A percentile compares a stretch with the other conserved stretches of the same genome.
Conservation (phyloP, 2,329 filamentous ascomycete species). For the Leptoxyphium fumago region DNA sequence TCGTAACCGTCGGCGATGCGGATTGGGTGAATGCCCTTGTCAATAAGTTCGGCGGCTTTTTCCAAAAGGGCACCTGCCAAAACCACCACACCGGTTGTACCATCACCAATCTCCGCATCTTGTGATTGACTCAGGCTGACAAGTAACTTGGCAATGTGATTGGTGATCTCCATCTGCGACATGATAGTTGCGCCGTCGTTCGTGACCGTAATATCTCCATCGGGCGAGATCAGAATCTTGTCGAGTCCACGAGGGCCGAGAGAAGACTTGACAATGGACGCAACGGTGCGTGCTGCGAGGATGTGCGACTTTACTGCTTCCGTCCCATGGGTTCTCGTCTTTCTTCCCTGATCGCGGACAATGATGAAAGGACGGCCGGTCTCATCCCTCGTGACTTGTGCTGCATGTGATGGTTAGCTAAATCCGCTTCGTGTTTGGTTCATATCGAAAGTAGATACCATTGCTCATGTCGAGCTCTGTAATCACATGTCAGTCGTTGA, state of each 20-base stretch:
- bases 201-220: slow-evolving; percentile 97
- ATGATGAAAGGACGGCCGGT: slow-evolving; percentile 95
- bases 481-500: slow-evolving; percentile 37
- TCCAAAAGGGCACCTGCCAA: slow-evolving; percentile 87
- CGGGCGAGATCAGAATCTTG: slow-evolving; percentile 97
- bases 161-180: slow-evolving; percentile 93
- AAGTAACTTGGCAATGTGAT: slow-evolving; percentile 92
- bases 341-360: slow-evolving; percentile 94
- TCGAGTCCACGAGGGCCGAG: slow-evolving; percentile 90
- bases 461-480: slow-evolving; percentile 72
- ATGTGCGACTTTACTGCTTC: slow-evolving; percentile 98
- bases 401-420: slow-evolving; percentile 24
- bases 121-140: slow-evolving; percentile 97
- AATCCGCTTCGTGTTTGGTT: slow-evolving; percentile 2
- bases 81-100: slow-evolving; percentile 94
- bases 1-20: slow-evolving; percentile 97
- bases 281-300: slow-evolving; percentile 85
- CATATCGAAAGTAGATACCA: slow-evolving; percentile 38
- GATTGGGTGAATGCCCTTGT: slow-evolving; percentile 99
- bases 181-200: slow-evolving; percentile 98
- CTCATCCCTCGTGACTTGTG: slow-evolving; percentile 86
- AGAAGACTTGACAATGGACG: slow-evolving; percentile 94
- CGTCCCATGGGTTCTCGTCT: slow-evolving; percentile 91
- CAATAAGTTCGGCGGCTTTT: slow-evolving; percentile 92
- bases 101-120: slow-evolving; percentile 97